Evolutionary conservation across 495 filamentous ascomycete genomes (phyloP).

Genomic region (Penicillium malachiteum): DNA sequence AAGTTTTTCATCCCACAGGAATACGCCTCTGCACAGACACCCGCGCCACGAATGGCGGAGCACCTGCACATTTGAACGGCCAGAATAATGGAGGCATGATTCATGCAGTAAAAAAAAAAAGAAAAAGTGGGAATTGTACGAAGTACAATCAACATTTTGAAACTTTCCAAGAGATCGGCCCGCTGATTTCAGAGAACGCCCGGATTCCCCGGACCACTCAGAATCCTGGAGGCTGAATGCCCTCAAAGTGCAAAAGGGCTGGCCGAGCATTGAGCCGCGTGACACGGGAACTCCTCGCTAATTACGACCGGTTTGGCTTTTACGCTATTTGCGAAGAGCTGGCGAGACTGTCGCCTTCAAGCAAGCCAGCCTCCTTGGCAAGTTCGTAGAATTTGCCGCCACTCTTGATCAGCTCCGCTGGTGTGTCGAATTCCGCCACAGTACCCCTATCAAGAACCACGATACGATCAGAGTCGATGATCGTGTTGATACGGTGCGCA

Average conservation of each 20-base stretch:
- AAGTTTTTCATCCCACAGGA: conserved; percentile 12
- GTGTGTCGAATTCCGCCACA: conserved; percentile 62
- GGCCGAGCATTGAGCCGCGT: conserved; percentile 4
- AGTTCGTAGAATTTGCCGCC: conserved; percentile 57
- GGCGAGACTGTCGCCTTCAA: conserved; percentile 46
- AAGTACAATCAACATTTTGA: conserved; percentile 12
- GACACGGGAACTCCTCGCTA: conserved; percentile 12
- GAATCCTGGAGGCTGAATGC: conserved; percentile 9
- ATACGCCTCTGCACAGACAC: conserved; percentile 17
- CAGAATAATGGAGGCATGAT: conserved; percentile 7
- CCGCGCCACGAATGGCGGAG: conserved; percentile 17
- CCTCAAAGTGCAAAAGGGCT: conserved; percentile 6
- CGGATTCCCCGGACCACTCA: conserved; percentile 29
- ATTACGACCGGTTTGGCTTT: conserved; percentile 15
- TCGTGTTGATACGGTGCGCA: conserved; percentile 95
- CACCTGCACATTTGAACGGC: conserved; percentile 7
- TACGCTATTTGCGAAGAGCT: conserved; percentile 18
- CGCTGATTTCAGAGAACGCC: conserved; percentile 7
- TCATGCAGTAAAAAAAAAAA: conserved; percentile 17
- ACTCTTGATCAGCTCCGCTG: conserved; percentile 50
- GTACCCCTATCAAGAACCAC: conserved; percentile 75
- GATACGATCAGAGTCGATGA: conserved; percentile 88
- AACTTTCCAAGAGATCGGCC: conserved; percentile 17
- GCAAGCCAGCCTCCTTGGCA: conserved; percentile 54
- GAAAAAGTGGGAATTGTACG: conserved; percentile 2